Percentiles rank a stretch among this genome's conserved stretches.
Evolutionary conservation across 1,284 basidiomycete species (phyloP).

Genomic region (Exobasidium rhododendri): DNA sequence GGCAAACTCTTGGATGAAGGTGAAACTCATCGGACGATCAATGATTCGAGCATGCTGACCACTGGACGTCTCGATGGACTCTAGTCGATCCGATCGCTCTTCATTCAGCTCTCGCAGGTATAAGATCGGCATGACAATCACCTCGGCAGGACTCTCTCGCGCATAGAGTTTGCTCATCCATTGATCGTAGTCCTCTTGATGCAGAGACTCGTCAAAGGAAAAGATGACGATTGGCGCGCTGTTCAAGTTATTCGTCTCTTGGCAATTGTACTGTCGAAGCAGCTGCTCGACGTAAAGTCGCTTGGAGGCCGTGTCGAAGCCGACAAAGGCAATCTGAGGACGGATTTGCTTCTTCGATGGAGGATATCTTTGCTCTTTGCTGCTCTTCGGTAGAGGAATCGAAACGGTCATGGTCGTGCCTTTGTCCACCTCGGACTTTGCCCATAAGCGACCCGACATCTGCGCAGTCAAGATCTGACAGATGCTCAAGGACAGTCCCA

Average conservation of each 20-base stretch:
- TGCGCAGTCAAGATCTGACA: not conserved
- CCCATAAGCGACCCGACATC: slow-evolving; percentile 9
- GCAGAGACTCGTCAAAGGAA: not conserved
- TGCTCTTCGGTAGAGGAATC: not conserved
- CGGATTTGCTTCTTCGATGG: not conserved
- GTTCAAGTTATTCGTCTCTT: not conserved
- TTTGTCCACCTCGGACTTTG: not conserved
- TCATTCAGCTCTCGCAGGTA: not conserved
- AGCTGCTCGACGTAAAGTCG: not conserved
- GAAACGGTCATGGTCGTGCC: slow-evolving; percentile 8
- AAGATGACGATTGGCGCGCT: not conserved
- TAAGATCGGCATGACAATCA: not conserved
- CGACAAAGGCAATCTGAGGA: not conserved
- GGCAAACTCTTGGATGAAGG: not conserved
- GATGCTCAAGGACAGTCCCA: slow-evolving; percentile 12
- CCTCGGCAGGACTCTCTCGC: not conserved
- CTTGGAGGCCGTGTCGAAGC: not conserved
- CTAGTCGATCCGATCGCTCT: not conserved
- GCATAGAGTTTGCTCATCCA: not conserved
- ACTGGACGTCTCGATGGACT: not conserved
- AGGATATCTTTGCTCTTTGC: not conserved
- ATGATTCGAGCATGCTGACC: not conserved
- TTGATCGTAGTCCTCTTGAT: not conserved
- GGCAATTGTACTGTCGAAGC: not conserved
- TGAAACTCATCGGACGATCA: not conserved